A percentile compares a stretch with the other conserved stretches of the same genome.
phyloP scores from a whole-genome alignment of 495 filamentous ascomycete genomes.

The Ascodesmis nigricans region DNA sequence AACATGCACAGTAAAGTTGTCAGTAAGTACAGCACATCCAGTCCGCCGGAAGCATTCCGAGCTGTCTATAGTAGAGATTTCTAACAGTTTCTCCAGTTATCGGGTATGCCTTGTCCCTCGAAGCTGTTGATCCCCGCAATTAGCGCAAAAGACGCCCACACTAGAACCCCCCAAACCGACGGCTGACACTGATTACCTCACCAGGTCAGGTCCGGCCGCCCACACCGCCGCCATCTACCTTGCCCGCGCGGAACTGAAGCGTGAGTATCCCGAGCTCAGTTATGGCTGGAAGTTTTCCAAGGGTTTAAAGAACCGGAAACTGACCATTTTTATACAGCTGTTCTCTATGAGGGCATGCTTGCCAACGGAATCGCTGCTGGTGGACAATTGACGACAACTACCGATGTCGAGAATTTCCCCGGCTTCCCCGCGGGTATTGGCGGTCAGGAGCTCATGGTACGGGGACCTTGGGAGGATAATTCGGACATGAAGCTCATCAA shows the following conservation, averaged over 20 bases:
- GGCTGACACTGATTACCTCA: slow-evolving; percentile 1
- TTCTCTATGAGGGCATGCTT: slow-evolving; percentile 93
- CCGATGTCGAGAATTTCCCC: slow-evolving; percentile 94
- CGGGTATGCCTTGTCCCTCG: slow-evolving; percentile 15
- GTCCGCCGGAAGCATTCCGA: not conserved
- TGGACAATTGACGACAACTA: slow-evolving; percentile 91
- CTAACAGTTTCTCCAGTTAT: slow-evolving; percentile 13
- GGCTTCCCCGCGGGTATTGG: slow-evolving; percentile 79
- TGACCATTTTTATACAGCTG: slow-evolving; percentile 29
- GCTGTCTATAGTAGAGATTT: not conserved
- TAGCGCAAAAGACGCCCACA: not conserved
- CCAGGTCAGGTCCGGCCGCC: slow-evolving; percentile 82
- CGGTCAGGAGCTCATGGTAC: slow-evolving; percentile 63
- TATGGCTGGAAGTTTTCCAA: slow-evolving; percentile 1
- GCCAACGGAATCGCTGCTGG: slow-evolving; percentile 91
- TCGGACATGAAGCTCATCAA: not conserved
- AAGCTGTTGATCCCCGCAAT: slow-evolving; percentile 1
- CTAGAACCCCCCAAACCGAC: slow-evolving; percentile 4
- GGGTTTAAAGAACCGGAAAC: slow-evolving; percentile 8
- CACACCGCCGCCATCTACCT: slow-evolving; percentile 96
- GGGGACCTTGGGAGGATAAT: slow-evolving; percentile 9
- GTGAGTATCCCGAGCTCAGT: slow-evolving; percentile 18
- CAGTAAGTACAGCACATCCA: slow-evolving; percentile 28
- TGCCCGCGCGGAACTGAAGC: slow-evolving; percentile 73
- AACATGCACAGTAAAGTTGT: slow-evolving; percentile 68